These are phyloP conservation scores for Ophiostoma quercus DNA, from an alignment of 2,329 filamentous ascomycete species.

Conservation along the genomic window DNA sequence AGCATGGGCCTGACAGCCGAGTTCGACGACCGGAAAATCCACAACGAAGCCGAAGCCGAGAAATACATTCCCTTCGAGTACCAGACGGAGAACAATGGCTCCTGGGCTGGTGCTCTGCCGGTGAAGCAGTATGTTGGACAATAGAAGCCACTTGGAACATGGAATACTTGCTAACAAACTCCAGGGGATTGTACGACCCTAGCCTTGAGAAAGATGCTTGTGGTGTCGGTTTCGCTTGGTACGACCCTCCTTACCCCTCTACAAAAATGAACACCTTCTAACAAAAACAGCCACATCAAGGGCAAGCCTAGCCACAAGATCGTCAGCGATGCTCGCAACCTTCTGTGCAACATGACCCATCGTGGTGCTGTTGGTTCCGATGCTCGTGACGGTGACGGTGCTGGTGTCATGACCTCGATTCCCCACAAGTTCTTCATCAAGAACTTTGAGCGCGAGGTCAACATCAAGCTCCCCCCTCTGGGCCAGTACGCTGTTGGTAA, in stretches of 20 bases:
- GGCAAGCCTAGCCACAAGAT: conserved; percentile 97
- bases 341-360: conserved; percentile 99
- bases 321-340: conserved; percentile 87
- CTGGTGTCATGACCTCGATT: conserved; percentile 98
- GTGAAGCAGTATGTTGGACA: conserved; percentile 68
- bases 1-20: conserved; percentile 63
- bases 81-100: conserved; percentile 75
- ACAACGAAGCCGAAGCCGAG: conserved; percentile 55
- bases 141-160: conserved; percentile 14
- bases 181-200: conserved; percentile 85
- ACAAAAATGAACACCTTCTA: not conserved
- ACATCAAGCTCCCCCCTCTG: conserved; percentile 75
- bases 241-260: not conserved
- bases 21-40: conserved; percentile 63
- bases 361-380: conserved; percentile 96
- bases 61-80: conserved; percentile 71
- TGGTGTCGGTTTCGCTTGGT: conserved; percentile 90
- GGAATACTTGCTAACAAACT: conserved; percentile 16
- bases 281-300: conserved; percentile 75
- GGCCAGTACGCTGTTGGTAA: conserved; percentile 97
- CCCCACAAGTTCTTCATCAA: conserved; percentile 98
- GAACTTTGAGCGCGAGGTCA: conserved; percentile 90
- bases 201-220: conserved; percentile 97
- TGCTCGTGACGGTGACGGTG: conserved; percentile 94
- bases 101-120: conserved; percentile 91